A percentile compares a stretch with the other conserved stretches of the same genome.
phyloP scores from a whole-genome alignment of 2,329 filamentous ascomycete genomes.

The Niveomyces coronatus region DNA sequence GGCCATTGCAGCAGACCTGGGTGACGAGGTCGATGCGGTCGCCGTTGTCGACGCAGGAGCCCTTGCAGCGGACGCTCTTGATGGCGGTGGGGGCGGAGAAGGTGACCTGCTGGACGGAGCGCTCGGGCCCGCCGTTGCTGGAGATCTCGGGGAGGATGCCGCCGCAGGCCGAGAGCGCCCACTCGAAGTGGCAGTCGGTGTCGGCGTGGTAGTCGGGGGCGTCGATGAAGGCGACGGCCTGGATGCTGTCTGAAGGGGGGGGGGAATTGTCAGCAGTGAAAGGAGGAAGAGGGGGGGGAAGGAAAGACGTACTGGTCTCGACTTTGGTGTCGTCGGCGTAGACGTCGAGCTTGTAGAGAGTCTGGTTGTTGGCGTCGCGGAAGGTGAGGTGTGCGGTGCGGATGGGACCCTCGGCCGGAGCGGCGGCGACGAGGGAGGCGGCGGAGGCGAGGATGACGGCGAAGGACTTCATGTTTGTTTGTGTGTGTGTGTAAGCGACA shows the following conservation, averaged over 20 bases:
- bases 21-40: conserved; percentile 25
- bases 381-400: conserved; percentile 34
- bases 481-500: no score
- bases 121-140: conserved; percentile 11
- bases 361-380: conserved; percentile 28
- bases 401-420: conserved; percentile 16
- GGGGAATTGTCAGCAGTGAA: neutral
- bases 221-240: conserved; percentile 30
- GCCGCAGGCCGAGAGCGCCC: conserved; percentile 9
- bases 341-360: conserved; percentile 28
- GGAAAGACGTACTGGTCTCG: conserved; percentile 23
- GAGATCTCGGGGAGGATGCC: conserved; percentile 20
- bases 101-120: conserved; percentile 28
- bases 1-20: conserved; percentile 33
- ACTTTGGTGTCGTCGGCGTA: conserved; percentile 30
- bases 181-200: conserved; percentile 29
- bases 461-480: neutral
- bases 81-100: conserved; percentile 37
- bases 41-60: conserved; percentile 29
- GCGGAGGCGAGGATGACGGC: neutral
- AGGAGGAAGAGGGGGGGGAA: neutral
- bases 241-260: conserved; percentile 19
- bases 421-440: neutral
- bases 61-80: conserved; percentile 30
- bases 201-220: conserved; percentile 32